Evolutionary conservation across 345 rosid species (phyloP).

Genomic region (Corchorus capsularis): DNA sequence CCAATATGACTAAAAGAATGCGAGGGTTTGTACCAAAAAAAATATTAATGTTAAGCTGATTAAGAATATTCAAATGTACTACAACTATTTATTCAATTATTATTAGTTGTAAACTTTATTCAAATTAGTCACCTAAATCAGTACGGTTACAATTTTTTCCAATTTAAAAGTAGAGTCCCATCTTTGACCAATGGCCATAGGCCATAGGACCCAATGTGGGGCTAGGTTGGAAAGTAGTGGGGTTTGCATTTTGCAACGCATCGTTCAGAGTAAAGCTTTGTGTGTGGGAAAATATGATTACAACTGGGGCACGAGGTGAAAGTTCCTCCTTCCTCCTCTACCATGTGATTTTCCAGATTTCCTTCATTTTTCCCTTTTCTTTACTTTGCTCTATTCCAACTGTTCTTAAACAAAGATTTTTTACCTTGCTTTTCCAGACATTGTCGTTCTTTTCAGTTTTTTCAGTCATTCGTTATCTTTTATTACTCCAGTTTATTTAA

Average conservation of each 20-base stretch:
- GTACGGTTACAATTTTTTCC: no score
- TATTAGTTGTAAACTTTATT: no score
- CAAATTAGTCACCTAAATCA: no score
- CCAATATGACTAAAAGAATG: no score
- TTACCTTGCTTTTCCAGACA: conserved; percentile 26
- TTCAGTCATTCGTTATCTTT: conserved; percentile 6
- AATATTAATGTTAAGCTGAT: no score
- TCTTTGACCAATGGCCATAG: conserved; percentile 6
- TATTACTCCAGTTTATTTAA: conserved; percentile 9
- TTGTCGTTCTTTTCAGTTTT: neutral
- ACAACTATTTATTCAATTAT: no score
- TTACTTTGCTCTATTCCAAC: neutral
- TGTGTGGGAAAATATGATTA: conserved; percentile 30
- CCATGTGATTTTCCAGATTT: conserved; percentile 27
- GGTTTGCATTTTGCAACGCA: neutral
- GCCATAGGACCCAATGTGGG: neutral
- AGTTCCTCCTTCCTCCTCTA: neutral
- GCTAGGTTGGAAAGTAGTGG: conserved; percentile 21
- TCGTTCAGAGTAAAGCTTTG: conserved; percentile 28
- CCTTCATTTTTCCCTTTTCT: neutral
- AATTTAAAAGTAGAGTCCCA: neutral
- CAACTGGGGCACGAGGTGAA: conserved; percentile 32
- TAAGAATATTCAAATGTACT: no score
- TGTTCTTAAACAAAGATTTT: neutral
- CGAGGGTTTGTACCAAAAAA: no score